Conservation (phyloP, 2,329 filamentous ascomycete genomes). For the Atkinsonella hypoxylon region DNA sequence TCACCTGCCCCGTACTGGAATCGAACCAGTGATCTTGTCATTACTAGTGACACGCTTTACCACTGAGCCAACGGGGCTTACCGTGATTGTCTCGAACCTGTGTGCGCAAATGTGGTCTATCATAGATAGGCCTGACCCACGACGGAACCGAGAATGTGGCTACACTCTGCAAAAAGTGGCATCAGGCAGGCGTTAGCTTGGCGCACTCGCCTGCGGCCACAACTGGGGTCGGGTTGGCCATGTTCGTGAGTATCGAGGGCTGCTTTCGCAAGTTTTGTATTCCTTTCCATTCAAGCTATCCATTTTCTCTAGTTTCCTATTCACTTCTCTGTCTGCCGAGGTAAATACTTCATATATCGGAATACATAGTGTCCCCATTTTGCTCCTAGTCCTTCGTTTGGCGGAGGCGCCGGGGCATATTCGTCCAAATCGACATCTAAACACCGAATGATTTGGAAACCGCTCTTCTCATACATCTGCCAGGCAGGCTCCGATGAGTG, state of each 20-base stretch:
- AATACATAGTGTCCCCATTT: slow-evolving; percentile 23
- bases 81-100: background rate
- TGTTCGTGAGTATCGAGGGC: too few relatives aligned
- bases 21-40: slow-evolving; percentile 25
- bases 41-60: slow-evolving; percentile 26
- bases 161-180: too few relatives aligned
- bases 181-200: background rate
- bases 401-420: slow-evolving; percentile 16
- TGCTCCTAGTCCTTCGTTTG: slow-evolving; percentile 12
- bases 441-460: slow-evolving; percentile 17
- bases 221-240: too few relatives aligned
- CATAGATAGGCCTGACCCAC: background rate
- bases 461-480: slow-evolving; percentile 18
- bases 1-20: slow-evolving; percentile 20
- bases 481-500: slow-evolving; percentile 21
- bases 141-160: background rate
- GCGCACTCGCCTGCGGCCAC: background rate
- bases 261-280: too few relatives aligned
- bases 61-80: slow-evolving; percentile 23
- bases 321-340: background rate
- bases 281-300: background rate
- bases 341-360: slow-evolving; percentile 20
- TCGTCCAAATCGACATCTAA: slow-evolving; percentile 21
- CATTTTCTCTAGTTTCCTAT: background rate
- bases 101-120: background rate